A percentile compares a stretch with the other conserved stretches of the same genome.
Evolutionary conservation across 768 basidiomycete species (phyloP).

Genomic region (Pulveroboletus sp.): DNA sequence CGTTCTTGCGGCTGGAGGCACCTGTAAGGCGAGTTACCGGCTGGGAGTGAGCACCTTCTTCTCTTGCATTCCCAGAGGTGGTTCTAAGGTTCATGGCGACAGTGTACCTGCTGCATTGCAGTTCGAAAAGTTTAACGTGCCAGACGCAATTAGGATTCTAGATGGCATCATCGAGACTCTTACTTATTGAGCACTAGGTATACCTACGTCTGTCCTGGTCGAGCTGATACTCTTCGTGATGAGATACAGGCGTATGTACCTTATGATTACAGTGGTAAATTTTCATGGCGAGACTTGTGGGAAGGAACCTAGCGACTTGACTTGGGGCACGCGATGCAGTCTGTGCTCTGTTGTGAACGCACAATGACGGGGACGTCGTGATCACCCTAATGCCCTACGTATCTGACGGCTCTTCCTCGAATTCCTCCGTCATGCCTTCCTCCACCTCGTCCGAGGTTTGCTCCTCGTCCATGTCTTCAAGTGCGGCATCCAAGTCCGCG

Average conservation of each 20-base stretch:
- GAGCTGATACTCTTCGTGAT: not conserved
- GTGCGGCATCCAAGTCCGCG: conserved; percentile 34
- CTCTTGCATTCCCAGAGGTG: not conserved
- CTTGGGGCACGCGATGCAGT: not conserved
- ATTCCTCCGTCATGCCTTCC: conserved; percentile 49
- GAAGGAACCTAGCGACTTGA: not conserved
- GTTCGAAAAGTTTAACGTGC: conserved; percentile 90
- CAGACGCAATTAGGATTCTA: conserved; percentile 77
- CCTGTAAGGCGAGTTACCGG: conserved; percentile 83
- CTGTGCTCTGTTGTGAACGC: conserved; percentile 1
- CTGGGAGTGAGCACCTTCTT: conserved; percentile 77
- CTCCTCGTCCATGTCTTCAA: conserved; percentile 41
- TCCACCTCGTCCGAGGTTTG: conserved; percentile 38
- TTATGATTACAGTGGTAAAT: not conserved
- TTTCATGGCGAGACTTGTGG: not conserved
- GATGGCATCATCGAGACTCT: conserved; percentile 84
- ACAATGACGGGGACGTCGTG: not conserved
- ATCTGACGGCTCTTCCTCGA: conserved; percentile 42
- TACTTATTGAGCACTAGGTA: conserved; percentile 42
- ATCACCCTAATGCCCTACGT: not conserved
- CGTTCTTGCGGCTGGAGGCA: conserved; percentile 83
- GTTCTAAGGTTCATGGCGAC: conserved; percentile 1
- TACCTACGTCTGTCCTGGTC: not conserved
- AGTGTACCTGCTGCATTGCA: conserved; percentile 82
- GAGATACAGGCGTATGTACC: not conserved